Evolutionary conservation across 345 rosid genomes (phyloP).

Genomic region (Eutrema japonicum): DNA sequence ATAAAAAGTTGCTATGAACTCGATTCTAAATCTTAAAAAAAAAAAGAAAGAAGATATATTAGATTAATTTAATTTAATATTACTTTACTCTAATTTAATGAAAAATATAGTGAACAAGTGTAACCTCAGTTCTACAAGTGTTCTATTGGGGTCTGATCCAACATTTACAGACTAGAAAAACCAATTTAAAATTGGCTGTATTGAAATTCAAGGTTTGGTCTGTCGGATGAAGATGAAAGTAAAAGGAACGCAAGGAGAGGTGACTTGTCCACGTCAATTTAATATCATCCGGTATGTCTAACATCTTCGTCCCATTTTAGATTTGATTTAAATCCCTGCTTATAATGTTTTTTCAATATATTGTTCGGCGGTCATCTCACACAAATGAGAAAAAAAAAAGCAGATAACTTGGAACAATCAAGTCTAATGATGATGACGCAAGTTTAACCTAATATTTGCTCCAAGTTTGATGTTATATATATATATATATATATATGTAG

Average conservation of each 20-base stretch:
- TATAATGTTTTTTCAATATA: not conserved
- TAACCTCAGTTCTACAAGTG: slow-evolving; percentile 11
- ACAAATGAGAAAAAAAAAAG: slow-evolving; percentile 35
- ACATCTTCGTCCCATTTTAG: slow-evolving; percentile 8
- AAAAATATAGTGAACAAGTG: slow-evolving; percentile 4
- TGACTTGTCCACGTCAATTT: slow-evolving; percentile 43
- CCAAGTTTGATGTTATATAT: slow-evolving; percentile 12
- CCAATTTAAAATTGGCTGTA: not conserved
- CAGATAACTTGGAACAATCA: slow-evolving; percentile 32
- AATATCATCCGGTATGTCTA: slow-evolving; percentile 20
- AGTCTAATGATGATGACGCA: slow-evolving; percentile 31
- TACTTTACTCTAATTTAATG: not conserved
- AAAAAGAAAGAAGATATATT: too few relatives aligned
- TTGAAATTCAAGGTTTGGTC: slow-evolving; percentile 37
- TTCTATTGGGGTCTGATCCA: slow-evolving; percentile 4
- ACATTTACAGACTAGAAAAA: slow-evolving; percentile 4
- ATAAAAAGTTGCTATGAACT: not conserved
- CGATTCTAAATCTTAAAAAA: too few relatives aligned
- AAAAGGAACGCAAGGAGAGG: slow-evolving; percentile 44
- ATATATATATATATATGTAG: too few relatives aligned
- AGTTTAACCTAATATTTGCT: slow-evolving; percentile 32
- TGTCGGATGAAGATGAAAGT: slow-evolving; percentile 38
- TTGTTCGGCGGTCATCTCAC: slow-evolving; percentile 33
- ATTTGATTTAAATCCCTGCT: slow-evolving; percentile 10
- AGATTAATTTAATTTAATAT: not conserved